Evolutionary conservation across 192 early-diverging fungal genomes (phyloP).

Genomic region (Coemansia pectinata): DNA sequence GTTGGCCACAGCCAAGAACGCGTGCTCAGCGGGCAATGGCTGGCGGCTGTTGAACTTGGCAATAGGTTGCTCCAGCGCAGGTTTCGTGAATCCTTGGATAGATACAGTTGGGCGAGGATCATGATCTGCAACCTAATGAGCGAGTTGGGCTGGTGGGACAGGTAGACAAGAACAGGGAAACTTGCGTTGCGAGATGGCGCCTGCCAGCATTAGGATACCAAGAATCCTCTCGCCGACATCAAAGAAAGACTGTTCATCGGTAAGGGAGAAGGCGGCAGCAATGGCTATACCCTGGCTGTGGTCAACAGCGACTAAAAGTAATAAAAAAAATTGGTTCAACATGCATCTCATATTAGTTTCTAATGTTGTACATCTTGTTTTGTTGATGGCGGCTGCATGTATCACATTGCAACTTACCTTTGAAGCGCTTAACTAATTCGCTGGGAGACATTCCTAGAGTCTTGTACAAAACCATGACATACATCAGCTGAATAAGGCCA

Average conservation of each 20-base stretch:
- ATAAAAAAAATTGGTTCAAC: background rate
- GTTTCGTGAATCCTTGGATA: constrained; percentile 14
- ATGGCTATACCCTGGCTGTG: constrained; percentile 91
- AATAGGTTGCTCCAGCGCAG: constrained; percentile 9
- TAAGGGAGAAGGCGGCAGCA: constrained; percentile 81
- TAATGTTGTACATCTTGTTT: no score
- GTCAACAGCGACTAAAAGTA: constrained; percentile 61
- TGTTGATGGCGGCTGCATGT: background rate
- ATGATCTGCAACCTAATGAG: background rate
- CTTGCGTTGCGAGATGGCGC: constrained; percentile 74
- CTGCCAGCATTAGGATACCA: constrained; percentile 79
- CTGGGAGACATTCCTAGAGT: constrained; percentile 62
- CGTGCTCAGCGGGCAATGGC: background rate
- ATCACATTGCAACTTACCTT: constrained; percentile 19
- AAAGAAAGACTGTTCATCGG: constrained; percentile 77
- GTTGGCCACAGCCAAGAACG: constrained; percentile 29
- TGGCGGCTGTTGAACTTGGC: constrained; percentile 16
- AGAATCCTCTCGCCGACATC: constrained; percentile 76
- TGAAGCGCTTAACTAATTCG: constrained; percentile 24
- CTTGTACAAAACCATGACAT: constrained; percentile 68
- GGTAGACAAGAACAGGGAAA: constrained; percentile 15
- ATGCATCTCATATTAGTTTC: background rate
- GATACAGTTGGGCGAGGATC: constrained; percentile 14
- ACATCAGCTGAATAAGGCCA: constrained; percentile 85
- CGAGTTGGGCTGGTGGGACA: background rate